Evolutionary conservation across 1,139 yeast species (phyloP).

Genomic region (Spathaspora sp.): DNA sequence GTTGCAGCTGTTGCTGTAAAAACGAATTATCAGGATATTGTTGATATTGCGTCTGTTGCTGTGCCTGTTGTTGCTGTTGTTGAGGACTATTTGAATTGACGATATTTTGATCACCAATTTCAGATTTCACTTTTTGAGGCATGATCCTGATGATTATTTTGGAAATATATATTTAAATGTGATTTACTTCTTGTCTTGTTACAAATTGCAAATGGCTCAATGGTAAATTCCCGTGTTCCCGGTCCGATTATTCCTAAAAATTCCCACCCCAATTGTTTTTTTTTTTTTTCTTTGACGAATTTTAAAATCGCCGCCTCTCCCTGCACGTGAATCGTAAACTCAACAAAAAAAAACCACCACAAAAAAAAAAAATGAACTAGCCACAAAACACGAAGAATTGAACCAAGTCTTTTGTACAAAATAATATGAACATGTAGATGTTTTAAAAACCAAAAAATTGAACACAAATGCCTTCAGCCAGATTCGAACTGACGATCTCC

Average conservation of each 20-base stretch:
- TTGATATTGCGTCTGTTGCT: background rate
- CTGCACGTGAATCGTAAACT: background rate
- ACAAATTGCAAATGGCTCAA: background rate
- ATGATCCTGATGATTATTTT: no score
- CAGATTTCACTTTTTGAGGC: background rate
- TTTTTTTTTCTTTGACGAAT: background rate
- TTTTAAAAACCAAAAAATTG: no score
- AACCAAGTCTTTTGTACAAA: background rate
- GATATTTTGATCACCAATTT: background rate
- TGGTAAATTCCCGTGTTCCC: background rate
- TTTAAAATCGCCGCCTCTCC: no score
- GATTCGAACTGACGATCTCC: conserved; percentile 89
- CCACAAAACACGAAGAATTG: background rate
- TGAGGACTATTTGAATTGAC: conserved; percentile 1
- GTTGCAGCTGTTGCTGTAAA: background rate
- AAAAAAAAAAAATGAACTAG: background rate
- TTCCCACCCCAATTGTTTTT: background rate
- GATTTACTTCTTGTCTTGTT: no score
- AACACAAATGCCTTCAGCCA: conserved; percentile 66
- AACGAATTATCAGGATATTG: background rate
- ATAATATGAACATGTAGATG: no score
- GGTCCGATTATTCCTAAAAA: background rate
- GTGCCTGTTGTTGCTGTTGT: conserved; percentile 5
- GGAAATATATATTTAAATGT: no score
- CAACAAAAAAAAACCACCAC: background rate